Conservation (phyloP, 1,139 yeast genomes). For the Yamadazyma sp. region DNA sequence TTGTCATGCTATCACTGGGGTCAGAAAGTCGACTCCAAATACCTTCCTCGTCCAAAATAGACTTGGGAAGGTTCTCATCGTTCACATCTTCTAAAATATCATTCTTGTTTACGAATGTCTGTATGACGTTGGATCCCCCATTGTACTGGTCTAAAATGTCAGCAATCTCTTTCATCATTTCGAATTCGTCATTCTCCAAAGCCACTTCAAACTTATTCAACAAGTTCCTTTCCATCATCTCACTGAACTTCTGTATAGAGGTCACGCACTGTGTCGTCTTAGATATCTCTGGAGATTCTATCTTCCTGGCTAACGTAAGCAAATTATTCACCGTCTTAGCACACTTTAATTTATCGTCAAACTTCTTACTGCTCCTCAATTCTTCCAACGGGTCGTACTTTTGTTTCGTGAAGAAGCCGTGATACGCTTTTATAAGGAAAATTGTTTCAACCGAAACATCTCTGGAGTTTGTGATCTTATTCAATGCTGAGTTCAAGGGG, state of each 20-base stretch:
- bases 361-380: slow-evolving; percentile 40
- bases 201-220: slow-evolving; percentile 59
- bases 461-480: slow-evolving; percentile 72
- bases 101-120: slow-evolving; percentile 79
- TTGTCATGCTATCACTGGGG: slow-evolving; percentile 31
- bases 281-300: slow-evolving; percentile 52
- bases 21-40: slow-evolving; percentile 38
- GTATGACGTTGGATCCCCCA: slow-evolving; percentile 82
- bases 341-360: slow-evolving; percentile 60
- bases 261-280: slow-evolving; percentile 52
- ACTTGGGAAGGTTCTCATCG: slow-evolving; percentile 34
- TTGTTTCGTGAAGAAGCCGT: slow-evolving; percentile 65
- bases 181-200: slow-evolving; percentile 57
- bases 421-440: slow-evolving; percentile 73
- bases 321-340: slow-evolving; percentile 71
- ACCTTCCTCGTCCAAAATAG: slow-evolving; percentile 38
- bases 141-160: slow-evolving; percentile 78
- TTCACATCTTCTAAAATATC: slow-evolving; percentile 56
- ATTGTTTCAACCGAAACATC: slow-evolving; percentile 75
- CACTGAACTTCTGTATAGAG: slow-evolving; percentile 70
- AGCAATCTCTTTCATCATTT: slow-evolving; percentile 78
- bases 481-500: slow-evolving; percentile 73
- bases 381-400: slow-evolving; percentile 62
- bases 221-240: slow-evolving; percentile 68
- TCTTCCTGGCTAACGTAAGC: slow-evolving; percentile 61